These are phyloP conservation scores for Spizellomyces sp. DNA, from an alignment of 192 early-diverging fungal species.

Conservation along the genomic window DNA sequence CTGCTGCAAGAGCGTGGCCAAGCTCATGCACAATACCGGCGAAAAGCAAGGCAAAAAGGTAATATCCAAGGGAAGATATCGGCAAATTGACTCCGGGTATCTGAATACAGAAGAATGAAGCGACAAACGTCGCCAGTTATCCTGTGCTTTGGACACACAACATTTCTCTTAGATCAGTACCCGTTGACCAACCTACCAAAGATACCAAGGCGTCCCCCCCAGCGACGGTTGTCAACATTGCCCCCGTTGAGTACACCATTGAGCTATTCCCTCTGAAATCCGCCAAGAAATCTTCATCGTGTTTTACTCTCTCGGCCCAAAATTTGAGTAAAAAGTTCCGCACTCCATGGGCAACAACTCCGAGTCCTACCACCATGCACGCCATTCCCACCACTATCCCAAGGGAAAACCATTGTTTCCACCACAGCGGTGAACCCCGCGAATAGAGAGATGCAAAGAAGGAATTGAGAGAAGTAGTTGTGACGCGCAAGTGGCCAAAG, in stretches of 20 bases:
- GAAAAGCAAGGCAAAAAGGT: constrained; percentile 62
- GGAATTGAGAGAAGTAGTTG: too few relatives aligned
- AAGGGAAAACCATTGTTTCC: too few relatives aligned
- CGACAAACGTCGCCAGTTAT: neutral
- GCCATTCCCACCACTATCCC: too few relatives aligned
- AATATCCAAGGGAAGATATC: constrained; percentile 65
- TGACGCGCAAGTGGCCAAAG: too few relatives aligned
- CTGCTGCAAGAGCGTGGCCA: constrained; percentile 75
- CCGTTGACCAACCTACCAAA: constrained; percentile 47
- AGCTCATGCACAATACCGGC: constrained; percentile 71
- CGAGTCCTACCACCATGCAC: too few relatives aligned
- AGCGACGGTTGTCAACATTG: constrained; percentile 18
- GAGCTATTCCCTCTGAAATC: constrained; percentile 28
- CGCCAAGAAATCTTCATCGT: neutral
- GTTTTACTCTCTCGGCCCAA: too few relatives aligned
- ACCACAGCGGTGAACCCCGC: too few relatives aligned
- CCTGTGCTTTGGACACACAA: neutral
- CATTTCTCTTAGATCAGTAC: neutral
- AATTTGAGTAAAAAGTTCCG: too few relatives aligned
- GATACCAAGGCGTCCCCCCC: constrained; percentile 60
- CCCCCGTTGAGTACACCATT: constrained; percentile 26
- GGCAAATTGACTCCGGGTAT: constrained; percentile 79
- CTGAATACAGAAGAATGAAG: constrained; percentile 46
- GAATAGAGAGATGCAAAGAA: too few relatives aligned
- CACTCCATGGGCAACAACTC: too few relatives aligned